phyloP scores from a whole-genome alignment of 2,329 filamentous ascomycete species.

The Verticillium klebahnii region DNA sequence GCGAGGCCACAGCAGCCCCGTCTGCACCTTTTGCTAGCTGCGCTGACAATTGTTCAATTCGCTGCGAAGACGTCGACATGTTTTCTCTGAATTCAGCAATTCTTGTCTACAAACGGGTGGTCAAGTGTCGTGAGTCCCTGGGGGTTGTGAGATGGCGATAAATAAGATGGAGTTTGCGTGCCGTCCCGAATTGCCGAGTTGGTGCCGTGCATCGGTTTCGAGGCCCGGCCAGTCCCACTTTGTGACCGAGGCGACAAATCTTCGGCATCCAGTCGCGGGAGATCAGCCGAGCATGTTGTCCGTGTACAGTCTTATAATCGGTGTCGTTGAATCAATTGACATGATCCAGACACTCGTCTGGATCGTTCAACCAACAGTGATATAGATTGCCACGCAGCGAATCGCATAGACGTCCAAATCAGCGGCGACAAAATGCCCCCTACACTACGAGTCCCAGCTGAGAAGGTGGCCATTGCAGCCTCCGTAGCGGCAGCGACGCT shows the following conservation, averaged over 20 bases:
- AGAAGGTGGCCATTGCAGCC: not conserved
- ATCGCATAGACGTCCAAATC: no score
- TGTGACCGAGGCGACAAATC: not conserved
- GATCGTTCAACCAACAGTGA: no score
- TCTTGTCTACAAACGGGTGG: no score
- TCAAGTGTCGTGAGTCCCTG: no score
- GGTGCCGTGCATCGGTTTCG: not conserved
- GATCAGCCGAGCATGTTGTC: not conserved
- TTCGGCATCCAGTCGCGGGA: not conserved
- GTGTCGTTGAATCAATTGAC: no score
- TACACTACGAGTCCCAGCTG: not conserved
- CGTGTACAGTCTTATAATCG: no score
- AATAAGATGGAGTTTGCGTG: not conserved
- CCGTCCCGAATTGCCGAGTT: not conserved
- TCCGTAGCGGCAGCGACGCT: not conserved
- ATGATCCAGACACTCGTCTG: no score
- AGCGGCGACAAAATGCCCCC: not conserved
- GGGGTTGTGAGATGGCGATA: not conserved
- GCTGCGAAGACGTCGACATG: slow-evolving; percentile 1
- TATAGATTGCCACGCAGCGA: no score
- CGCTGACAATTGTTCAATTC: not conserved
- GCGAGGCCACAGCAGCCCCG: slow-evolving; percentile 29
- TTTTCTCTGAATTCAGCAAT: not conserved
- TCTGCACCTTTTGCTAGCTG: not conserved
- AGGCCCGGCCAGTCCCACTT: not conserved